Conservation (phyloP, 1,284 basidiomycete species). For the Heliocybe sulcata region DNA sequence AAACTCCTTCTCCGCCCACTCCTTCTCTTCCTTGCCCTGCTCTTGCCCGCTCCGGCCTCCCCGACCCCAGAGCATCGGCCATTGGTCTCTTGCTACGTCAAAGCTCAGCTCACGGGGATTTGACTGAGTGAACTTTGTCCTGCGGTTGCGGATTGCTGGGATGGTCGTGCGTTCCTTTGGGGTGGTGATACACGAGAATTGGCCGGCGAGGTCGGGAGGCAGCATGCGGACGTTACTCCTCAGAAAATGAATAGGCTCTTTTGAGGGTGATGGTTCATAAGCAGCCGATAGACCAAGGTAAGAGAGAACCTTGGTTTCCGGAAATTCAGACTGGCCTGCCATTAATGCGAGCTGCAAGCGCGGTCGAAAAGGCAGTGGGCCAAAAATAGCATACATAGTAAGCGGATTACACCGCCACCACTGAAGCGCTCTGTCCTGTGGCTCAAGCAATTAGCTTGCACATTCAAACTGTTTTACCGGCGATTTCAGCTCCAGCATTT, state of each 20-base stretch:
- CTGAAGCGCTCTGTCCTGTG: no score
- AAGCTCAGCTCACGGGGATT: constrained; percentile 49
- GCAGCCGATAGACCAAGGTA: constrained; percentile 56
- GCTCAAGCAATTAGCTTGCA: no score
- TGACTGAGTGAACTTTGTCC: constrained; percentile 49
- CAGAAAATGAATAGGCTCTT: constrained; percentile 58
- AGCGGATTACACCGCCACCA: no score
- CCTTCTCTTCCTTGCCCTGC: constrained; percentile 56
- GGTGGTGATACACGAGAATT: constrained; percentile 56
- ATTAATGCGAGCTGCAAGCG: background rate
- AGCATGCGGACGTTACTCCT: constrained; percentile 48
- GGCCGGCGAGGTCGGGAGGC: constrained; percentile 54
- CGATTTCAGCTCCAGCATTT: no score
- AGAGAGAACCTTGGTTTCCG: constrained; percentile 35
- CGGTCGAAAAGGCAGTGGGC: no score
- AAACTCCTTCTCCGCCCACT: constrained; percentile 60
- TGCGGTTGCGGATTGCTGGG: constrained; percentile 58
- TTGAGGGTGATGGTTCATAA: constrained; percentile 52
- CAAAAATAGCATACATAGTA: no score
- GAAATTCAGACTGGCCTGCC: background rate
- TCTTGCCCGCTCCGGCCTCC: constrained; percentile 36
- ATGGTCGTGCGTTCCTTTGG: constrained; percentile 61
- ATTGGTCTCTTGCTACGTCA: constrained; percentile 39
- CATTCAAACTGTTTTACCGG: no score
- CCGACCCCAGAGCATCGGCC: constrained; percentile 64